Conservation (phyloP, 2,329 filamentous ascomycete species). For the Ophiostoma australiae region DNA sequence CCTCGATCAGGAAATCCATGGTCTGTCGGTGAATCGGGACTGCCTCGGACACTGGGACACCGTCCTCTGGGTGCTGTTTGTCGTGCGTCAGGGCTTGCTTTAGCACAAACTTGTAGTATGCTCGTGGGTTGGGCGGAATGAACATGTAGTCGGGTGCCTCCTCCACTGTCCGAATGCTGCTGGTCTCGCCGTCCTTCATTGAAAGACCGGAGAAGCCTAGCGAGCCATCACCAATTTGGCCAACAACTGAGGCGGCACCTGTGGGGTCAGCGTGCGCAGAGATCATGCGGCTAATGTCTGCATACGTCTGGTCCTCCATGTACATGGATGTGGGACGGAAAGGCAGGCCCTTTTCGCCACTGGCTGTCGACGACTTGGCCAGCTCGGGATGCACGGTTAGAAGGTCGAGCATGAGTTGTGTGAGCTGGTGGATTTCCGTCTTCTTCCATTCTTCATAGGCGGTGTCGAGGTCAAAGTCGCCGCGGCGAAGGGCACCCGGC, state of each 20-base stretch:
- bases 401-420: conserved; percentile 89
- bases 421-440: conserved; percentile 78
- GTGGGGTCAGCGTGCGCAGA: conserved; percentile 39
- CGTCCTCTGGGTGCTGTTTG: conserved; percentile 42
- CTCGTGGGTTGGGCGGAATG: conserved; percentile 77
- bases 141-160: conserved; percentile 75
- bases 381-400: conserved; percentile 80
- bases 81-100: conserved; percentile 68
- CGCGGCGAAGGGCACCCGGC: conserved; percentile 67
- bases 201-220: conserved; percentile 63
- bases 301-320: conserved; percentile 47
- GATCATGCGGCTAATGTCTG: conserved; percentile 50
- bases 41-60: conserved; percentile 23
- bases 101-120: conserved; percentile 77
- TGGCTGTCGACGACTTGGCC: conserved; percentile 65
- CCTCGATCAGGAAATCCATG: conserved; percentile 75
- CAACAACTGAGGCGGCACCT: conserved; percentile 28
- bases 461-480: conserved; percentile 88
- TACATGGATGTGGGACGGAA: conserved; percentile 45
- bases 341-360: conserved; percentile 53
- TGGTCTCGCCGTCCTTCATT: conserved; percentile 45
- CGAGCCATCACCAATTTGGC: conserved; percentile 55
- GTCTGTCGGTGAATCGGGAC: conserved; percentile 68
- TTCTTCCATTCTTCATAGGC: conserved; percentile 88
- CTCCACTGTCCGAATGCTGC: conserved; percentile 51